Percentiles rank a stretch among this genome's conserved stretches.
phyloP scores from a whole-genome alignment of 495 filamentous ascomycete species.

The Podospora conica region DNA sequence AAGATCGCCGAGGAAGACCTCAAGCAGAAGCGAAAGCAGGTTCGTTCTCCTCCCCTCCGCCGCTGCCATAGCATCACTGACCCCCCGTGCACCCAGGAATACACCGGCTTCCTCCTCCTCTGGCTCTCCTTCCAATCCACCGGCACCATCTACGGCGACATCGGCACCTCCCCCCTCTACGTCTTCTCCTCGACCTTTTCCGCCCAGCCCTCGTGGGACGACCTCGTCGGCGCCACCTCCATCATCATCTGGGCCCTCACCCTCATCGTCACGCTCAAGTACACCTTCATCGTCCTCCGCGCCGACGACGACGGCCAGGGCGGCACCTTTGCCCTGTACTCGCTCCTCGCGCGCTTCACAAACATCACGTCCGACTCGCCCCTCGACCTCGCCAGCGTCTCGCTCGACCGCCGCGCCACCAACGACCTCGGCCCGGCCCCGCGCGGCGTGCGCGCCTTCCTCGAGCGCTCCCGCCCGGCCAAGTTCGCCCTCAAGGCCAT shows the following conservation, averaged over 20 bases:
- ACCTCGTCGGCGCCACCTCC: conserved; percentile 64
- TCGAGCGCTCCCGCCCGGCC: conserved; percentile 51
- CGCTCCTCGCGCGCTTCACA: conserved; percentile 29
- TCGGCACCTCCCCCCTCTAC: conserved; percentile 66
- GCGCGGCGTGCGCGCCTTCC: conserved; percentile 43
- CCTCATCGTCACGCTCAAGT: conserved; percentile 70
- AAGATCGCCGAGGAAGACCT: conserved; percentile 26
- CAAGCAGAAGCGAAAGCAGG: conserved; percentile 30
- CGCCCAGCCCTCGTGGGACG: conserved; percentile 49
- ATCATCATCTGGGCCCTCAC: conserved; percentile 69
- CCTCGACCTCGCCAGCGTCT: conserved; percentile 35
- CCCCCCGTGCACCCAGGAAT: conserved; percentile 9
- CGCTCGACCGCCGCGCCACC: conserved; percentile 55
- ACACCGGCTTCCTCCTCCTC: conserved; percentile 15
- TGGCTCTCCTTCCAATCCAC: conserved; percentile 46
- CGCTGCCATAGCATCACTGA: not conserved
- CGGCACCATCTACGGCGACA: conserved; percentile 71
- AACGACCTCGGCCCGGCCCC: conserved; percentile 47
- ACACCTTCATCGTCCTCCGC: conserved; percentile 60
- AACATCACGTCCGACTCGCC: conserved; percentile 52
- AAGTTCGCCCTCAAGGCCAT: conserved; percentile 54
- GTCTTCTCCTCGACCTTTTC: conserved; percentile 67
- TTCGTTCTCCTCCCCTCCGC: conserved; percentile 1
- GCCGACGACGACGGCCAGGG: conserved; percentile 76
- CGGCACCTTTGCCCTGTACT: conserved; percentile 46